Conservation (phyloP, 177 flowering plant species). For the Vitis hybrid region DNA sequence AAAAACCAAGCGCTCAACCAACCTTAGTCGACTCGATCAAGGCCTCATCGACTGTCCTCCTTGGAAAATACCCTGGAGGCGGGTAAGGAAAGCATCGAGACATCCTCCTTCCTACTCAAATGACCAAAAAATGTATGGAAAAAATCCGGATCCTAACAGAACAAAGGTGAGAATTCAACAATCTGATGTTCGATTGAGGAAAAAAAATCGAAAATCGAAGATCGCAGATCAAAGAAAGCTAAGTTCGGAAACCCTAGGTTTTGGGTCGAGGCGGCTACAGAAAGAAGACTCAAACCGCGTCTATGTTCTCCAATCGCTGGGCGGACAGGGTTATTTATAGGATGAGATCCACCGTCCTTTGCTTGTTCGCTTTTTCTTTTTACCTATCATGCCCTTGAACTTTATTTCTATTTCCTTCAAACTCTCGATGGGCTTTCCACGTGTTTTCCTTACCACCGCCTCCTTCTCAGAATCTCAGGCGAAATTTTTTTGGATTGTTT, state of each 20-base stretch:
- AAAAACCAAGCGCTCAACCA: slow-evolving; percentile 43
- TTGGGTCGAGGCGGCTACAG: slow-evolving; percentile 7
- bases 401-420: too few species aligned
- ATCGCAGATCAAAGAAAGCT: neutral
- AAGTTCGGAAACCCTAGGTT: neutral
- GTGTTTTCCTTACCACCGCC: too few species aligned
- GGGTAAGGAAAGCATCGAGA: slow-evolving; percentile 71
- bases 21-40: slow-evolving; percentile 67
- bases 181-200: too few species aligned
- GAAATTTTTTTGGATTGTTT: too few species aligned
- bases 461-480: too few species aligned
- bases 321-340: neutral
- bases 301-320: neutral
- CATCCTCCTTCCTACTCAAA: slow-evolving; percentile 24
- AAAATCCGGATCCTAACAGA: too few species aligned
- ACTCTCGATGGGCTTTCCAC: too few species aligned
- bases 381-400: too few species aligned
- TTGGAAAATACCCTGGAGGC: slow-evolving; percentile 43
- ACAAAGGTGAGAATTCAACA: too few species aligned
- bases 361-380: too few species aligned
- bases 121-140: neutral
- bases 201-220: too few species aligned
- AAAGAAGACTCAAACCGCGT: neutral
- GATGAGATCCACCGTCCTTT: neutral
- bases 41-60: slow-evolving; percentile 22